Percentiles rank a stretch among this genome's conserved stretches.
Conservation (phyloP, 2,329 filamentous ascomycete genomes). For the Phialocephala subalpina region DNA sequence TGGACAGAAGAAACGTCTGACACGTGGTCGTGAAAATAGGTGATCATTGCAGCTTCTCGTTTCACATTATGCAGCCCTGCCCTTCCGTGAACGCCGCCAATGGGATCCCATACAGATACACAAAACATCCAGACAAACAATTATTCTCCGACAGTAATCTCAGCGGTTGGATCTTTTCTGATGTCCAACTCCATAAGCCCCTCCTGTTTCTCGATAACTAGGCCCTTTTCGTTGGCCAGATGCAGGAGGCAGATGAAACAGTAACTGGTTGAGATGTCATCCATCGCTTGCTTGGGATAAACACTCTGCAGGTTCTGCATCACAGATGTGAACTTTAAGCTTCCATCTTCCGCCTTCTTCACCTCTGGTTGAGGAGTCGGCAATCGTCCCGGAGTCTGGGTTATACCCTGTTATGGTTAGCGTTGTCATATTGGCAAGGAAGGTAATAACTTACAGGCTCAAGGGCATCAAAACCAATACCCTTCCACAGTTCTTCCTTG, state of each 20-base stretch:
- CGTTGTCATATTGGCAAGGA: background rate
- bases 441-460: conserved; percentile 51
- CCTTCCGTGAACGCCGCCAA: conserved; percentile 9
- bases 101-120: conserved; percentile 8
- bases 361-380: conserved; percentile 47
- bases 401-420: conserved; percentile 35
- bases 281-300: conserved; percentile 86
- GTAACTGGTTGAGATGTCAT: conserved; percentile 91
- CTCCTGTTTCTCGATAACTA: conserved; percentile 62
- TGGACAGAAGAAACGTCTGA: background rate
- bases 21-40: conserved; percentile 5
- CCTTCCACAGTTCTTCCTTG: conserved; percentile 76
- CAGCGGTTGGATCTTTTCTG: conserved; percentile 67
- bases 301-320: conserved; percentile 89
- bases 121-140: background rate
- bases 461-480: conserved; percentile 64
- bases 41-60: conserved; percentile 13
- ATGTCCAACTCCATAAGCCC: conserved; percentile 68
- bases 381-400: conserved; percentile 39
- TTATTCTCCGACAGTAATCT: conserved; percentile 52
- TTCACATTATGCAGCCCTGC: conserved; percentile 13
- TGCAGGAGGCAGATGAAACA: conserved; percentile 89
- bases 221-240: conserved; percentile 78
- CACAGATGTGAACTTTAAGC: conserved; percentile 86
- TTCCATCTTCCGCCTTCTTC: conserved; percentile 49